Base-by-base conservation (phyloP, 306 rosid genomes). In the Acmispon strigosus region DNA sequence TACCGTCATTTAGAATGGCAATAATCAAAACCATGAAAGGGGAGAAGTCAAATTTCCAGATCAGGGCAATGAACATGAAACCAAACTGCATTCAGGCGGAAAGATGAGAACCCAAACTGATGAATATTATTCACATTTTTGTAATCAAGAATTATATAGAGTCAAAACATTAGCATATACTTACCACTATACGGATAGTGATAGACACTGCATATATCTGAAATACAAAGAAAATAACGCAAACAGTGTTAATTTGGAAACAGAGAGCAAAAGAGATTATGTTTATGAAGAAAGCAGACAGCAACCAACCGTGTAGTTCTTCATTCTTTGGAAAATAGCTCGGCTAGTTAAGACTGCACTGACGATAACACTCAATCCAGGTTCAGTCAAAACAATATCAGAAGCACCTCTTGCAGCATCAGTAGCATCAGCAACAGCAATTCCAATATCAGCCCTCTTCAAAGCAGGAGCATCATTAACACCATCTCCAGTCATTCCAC, bases 401-500 rank as follows among this genome's bases (percentile, higher is more conserved):
- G 99, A 94, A 62, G 99, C 99, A 50, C 99, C 3, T 83, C 99
- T 82, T 68, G 99, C 99, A 62, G 99, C 99, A 80, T 94, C 99
- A 18, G 99, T 94, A 17, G 97, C 97, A 85, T 94, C 99, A 44
- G 97, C 99, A 20, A 94, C 99, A 36, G 99, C 99, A 39, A 94
- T 94, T 58, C 98, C 98, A 54, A 94, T 94, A 70, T 94, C 98
- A 10, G 98, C 98, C 88, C 86, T 94, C 89, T 94, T 94, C 76
- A 94, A 79, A 74, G 99, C 99, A 16, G 99, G 99, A 75, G 99
- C 99, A 78, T 94, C 99, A 4, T 94, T 94, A 67, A 94, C 99
- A 75, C 99, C 99, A 76, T 94, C 99, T 32, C 99, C 99, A 0
- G 99, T 94, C 99, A 94, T 94, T 80, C 99, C 99, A 83, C 97